These are phyloP conservation scores for Aureoboletus auriporus DNA, from an alignment of 768 basidiomycete genomes.

Conservation along the genomic window DNA sequence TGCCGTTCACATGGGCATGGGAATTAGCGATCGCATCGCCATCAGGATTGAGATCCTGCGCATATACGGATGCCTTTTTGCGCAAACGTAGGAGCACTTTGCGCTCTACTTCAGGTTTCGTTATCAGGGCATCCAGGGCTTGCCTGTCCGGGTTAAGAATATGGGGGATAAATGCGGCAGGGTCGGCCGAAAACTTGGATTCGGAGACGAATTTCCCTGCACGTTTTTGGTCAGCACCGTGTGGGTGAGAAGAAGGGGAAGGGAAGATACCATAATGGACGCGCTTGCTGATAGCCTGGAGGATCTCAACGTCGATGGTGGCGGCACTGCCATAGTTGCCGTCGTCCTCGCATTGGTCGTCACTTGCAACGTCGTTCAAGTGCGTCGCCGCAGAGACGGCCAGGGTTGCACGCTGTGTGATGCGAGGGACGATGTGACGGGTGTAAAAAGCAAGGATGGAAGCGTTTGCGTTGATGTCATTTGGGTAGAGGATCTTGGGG, in stretches of 20 bases:
- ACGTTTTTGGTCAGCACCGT: slow-evolving; percentile 2
- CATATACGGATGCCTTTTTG: slow-evolving; percentile 79
- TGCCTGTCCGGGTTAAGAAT: slow-evolving; percentile 75
- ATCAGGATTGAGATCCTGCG: slow-evolving; percentile 77
- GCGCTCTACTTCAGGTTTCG: slow-evolving; percentile 94
- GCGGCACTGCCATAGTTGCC: slow-evolving; percentile 97
- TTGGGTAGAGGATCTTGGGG: slow-evolving; percentile 75
- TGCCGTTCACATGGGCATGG: slow-evolving; percentile 26
- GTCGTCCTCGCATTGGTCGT: slow-evolving; percentile 81
- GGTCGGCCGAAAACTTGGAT: slow-evolving; percentile 88
- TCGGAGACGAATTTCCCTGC: slow-evolving; percentile 98
- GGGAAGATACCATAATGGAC: slow-evolving; percentile 87
- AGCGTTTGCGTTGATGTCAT: slow-evolving; percentile 80
- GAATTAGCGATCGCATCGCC: slow-evolving; percentile 44
- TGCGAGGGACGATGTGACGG: slow-evolving; percentile 81
- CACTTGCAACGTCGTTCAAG: slow-evolving; percentile 59
- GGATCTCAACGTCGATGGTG: slow-evolving; percentile 89
- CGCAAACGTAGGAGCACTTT: slow-evolving; percentile 77
- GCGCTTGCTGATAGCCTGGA: slow-evolving; percentile 97
- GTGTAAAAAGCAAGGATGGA: slow-evolving; percentile 90
- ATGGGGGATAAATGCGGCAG: slow-evolving; percentile 87
- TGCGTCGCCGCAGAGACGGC: slow-evolving; percentile 63
- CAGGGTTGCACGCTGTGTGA: slow-evolving; percentile 70
- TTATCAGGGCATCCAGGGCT: slow-evolving; percentile 82
- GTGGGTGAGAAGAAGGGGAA: background rate